Evolutionary conservation across 192 early-diverging fungal species (phyloP).

Genomic region (Umbelopsis ramanniana): DNA sequence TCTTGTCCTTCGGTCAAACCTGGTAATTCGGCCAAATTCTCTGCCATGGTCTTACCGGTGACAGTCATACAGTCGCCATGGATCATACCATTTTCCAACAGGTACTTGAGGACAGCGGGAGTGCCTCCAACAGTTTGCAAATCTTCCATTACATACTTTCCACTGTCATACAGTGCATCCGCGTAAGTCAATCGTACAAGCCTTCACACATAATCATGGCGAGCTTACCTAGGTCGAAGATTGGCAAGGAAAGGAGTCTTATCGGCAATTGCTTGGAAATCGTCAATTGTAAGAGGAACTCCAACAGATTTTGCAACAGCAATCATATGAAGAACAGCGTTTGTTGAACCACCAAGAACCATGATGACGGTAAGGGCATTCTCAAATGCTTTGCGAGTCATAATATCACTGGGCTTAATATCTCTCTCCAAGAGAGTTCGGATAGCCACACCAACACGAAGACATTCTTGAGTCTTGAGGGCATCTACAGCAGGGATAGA

Average conservation of each 20-base stretch:
- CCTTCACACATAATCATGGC: too few relatives aligned
- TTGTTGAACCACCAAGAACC: slow-evolving; percentile 96
- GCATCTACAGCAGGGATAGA: slow-evolving; percentile 91
- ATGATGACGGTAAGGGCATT: slow-evolving; percentile 94
- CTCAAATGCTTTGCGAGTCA: slow-evolving; percentile 94
- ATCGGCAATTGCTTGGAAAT: slow-evolving; percentile 91
- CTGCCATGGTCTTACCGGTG: slow-evolving; percentile 94
- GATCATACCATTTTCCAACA: slow-evolving; percentile 80
- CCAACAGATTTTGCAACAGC: slow-evolving; percentile 85
- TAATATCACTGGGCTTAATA: slow-evolving; percentile 93
- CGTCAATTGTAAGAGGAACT: slow-evolving; percentile 85
- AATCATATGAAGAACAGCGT: slow-evolving; percentile 93
- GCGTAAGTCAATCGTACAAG: neutral
- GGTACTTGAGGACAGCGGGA: slow-evolving; percentile 93
- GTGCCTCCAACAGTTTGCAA: slow-evolving; percentile 91
- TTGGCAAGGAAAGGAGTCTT: slow-evolving; percentile 93
- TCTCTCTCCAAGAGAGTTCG: slow-evolving; percentile 87
- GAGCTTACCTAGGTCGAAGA: slow-evolving; percentile 80
- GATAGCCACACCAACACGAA: slow-evolving; percentile 82
- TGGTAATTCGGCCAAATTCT: slow-evolving; percentile 85
- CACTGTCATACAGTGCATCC: slow-evolving; percentile 50
- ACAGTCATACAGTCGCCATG: slow-evolving; percentile 92
- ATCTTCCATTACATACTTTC: slow-evolving; percentile 98
- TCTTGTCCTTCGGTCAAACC: slow-evolving; percentile 81
- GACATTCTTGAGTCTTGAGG: slow-evolving; percentile 88